A percentile compares a stretch with the other conserved stretches of the same genome.
Evolutionary conservation across 2,329 filamentous ascomycete species (phyloP).

Genomic region (Phialophora verrucosa): DNA sequence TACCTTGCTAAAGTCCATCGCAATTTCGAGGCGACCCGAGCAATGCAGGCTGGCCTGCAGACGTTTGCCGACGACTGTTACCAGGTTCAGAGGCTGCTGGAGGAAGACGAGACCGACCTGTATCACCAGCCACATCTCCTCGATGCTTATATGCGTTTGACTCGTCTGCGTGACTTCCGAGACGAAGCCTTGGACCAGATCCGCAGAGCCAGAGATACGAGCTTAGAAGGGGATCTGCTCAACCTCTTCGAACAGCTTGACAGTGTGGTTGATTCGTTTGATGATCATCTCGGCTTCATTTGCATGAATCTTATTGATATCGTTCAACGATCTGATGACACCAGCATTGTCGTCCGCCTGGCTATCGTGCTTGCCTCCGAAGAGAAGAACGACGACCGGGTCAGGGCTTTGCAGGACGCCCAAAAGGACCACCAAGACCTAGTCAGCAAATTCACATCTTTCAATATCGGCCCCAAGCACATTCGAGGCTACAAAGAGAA

Average conservation of each 20-base stretch:
- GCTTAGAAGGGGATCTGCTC: slow-evolving; percentile 79
- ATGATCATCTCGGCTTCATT: slow-evolving; percentile 87
- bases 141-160: slow-evolving; percentile 88
- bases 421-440: slow-evolving; percentile 96
- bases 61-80: slow-evolving; percentile 79
- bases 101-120: slow-evolving; percentile 80
- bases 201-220: slow-evolving; percentile 72
- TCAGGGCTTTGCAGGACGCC: slow-evolving; percentile 88
- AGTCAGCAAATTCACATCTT: slow-evolving; percentile 89
- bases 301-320: slow-evolving; percentile 89
- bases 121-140: slow-evolving; percentile 93
- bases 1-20: slow-evolving; percentile 66
- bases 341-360: slow-evolving; percentile 85
- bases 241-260: slow-evolving; percentile 90
- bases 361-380: slow-evolving; percentile 93
- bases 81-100: slow-evolving; percentile 77
- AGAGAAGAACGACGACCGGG: slow-evolving; percentile 93
- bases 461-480: slow-evolving; percentile 89
- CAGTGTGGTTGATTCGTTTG: slow-evolving; percentile 89
- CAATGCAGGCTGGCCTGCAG: slow-evolving; percentile 90
- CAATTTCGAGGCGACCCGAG: slow-evolving; percentile 92
- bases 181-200: slow-evolving; percentile 98
- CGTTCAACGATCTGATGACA: slow-evolving; percentile 78
- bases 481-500: slow-evolving; percentile 96
- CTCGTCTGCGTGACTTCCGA: slow-evolving; percentile 86